Evolutionary conservation across 257 asterid species (phyloP), one percentile per base, ranked within the genome.

Genomic region (Leptodermis oblonga): DNA sequence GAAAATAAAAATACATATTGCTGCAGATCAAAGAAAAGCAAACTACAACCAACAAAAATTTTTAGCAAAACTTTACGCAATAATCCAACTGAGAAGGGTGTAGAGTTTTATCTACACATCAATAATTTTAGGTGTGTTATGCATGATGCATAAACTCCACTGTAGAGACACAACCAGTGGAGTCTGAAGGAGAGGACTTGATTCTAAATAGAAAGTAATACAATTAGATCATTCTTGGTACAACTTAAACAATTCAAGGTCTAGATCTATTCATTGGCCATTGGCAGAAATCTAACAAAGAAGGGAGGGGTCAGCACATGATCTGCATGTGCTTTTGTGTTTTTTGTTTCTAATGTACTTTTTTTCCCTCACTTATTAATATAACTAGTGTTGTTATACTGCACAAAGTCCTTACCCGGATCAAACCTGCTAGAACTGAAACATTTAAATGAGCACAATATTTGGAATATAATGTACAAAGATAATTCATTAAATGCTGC

Each of bases 291-390:
- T 58, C 42, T 31, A 58, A 58, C 15, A 58, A 20, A 58, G 64
- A 42, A 13, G 11, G 42, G 46, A 61, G 46, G 66, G 1, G 36
- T 18, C 70, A 48, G 78, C 86, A 76, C 78, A 67, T 76, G 76
- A 69, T 52, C 11, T 54, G 74, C 85, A 78, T 73, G 81, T 84
- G 86, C 78, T 54, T 10, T 3, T 48, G 69, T 73, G 63, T 43
- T 20, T n/a, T 6, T 10, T 31, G 41, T 49, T 39, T 39, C 46
- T 23, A 10, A 9, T 34, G 28, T 4, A 28, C 42, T 43, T 11
- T 59, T 14, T 46, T 46, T 17, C 17, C 0, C 13, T 41, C n/a
- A n/a, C n/a, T n/a, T n/a, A n/a, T n/a, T n/a, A n/a, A n/a, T n/a
- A n/a, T n/a, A n/a, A n/a, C n/a, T n/a, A n/a, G n/a, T n/a, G n/a